phyloP scores from a whole-genome alignment of 805 yeast species.

The Candida nonsorbophila region DNA sequence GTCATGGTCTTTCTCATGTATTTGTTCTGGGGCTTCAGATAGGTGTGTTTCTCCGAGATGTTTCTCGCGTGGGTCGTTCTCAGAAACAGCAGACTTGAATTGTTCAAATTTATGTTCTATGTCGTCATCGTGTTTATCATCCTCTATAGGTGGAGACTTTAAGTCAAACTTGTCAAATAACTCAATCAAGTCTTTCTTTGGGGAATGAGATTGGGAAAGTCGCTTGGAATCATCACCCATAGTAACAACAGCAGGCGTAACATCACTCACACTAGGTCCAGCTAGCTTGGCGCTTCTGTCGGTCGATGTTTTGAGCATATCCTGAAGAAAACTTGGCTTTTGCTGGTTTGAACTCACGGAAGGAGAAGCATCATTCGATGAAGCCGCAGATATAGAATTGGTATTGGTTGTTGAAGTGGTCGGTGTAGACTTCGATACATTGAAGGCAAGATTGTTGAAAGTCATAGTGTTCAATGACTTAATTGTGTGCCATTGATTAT shows the following conservation, averaged over 20 bases:
- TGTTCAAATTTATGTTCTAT: slow-evolving; percentile 8
- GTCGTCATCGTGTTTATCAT: slow-evolving; percentile 6
- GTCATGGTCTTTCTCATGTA: not conserved
- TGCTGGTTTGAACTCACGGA: no score
- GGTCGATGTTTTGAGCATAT: slow-evolving; percentile 3
- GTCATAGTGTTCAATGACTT: slow-evolving; percentile 14
- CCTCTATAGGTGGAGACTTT: slow-evolving; percentile 5
- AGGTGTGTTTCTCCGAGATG: not conserved
- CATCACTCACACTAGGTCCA: slow-evolving; percentile 9
- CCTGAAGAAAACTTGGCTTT: no score
- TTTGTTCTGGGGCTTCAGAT: not conserved
- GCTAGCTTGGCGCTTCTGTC: not conserved
- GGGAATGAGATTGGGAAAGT: not conserved
- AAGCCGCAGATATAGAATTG: slow-evolving; percentile 13
- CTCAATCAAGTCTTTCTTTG: slow-evolving; percentile 23
- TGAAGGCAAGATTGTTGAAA: slow-evolving; percentile 27
- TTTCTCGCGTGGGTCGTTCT: not conserved
- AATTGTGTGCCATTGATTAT: not conserved
- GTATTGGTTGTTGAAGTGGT: slow-evolving; percentile 38
- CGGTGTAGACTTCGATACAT: slow-evolving; percentile 32
- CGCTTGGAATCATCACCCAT: slow-evolving; percentile 7
- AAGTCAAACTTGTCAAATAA: slow-evolving; percentile 32
- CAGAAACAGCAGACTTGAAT: slow-evolving; percentile 1
- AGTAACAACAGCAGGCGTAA: slow-evolving; percentile 18
- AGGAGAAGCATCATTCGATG: no score